Conservation (phyloP, 805 yeast species). For the Candida lessepsii region DNA sequence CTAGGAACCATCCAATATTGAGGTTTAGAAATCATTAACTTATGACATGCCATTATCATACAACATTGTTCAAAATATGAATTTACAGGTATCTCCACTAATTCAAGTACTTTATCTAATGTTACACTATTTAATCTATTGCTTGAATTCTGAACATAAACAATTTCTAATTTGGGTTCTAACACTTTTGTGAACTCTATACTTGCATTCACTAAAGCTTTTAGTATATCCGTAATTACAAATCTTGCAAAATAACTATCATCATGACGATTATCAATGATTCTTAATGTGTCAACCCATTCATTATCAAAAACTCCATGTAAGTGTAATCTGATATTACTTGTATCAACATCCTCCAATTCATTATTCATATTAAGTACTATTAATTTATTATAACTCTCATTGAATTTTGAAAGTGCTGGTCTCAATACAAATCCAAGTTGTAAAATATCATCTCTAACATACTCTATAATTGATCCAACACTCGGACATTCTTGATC, state of each 20-base stretch:
- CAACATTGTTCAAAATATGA: constrained; percentile 29
- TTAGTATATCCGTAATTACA: constrained; percentile 22
- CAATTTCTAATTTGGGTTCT: constrained; percentile 10
- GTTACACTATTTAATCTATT: constrained; percentile 1
- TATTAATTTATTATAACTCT: constrained; percentile 27
- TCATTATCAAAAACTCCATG: constrained; percentile 24
- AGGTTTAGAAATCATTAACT: constrained; percentile 18
- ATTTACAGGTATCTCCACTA: constrained; percentile 12
- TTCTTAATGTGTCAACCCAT: constrained; percentile 16
- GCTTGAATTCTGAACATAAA: constrained; percentile 23
- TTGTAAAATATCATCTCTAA: constrained; percentile 12
- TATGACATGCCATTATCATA: constrained; percentile 28
- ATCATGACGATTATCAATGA: constrained; percentile 25
- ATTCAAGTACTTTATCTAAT: constrained; percentile 12
- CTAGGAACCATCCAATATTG: constrained; percentile 29
- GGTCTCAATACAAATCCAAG: constrained; percentile 40
- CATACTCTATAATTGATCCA: constrained; percentile 43
- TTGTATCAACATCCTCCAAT: constrained; percentile 24
- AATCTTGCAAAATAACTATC: constrained; percentile 18
- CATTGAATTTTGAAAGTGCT: constrained; percentile 33
- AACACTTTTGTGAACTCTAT: neutral
- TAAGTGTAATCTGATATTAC: constrained; percentile 30
- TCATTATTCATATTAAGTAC: constrained; percentile 36
- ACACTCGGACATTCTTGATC: constrained; percentile 18
- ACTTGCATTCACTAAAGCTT: constrained; percentile 20